phyloP scores from a whole-genome alignment of 352 stramenopile species.

The Globisporangium alternatum region DNA sequence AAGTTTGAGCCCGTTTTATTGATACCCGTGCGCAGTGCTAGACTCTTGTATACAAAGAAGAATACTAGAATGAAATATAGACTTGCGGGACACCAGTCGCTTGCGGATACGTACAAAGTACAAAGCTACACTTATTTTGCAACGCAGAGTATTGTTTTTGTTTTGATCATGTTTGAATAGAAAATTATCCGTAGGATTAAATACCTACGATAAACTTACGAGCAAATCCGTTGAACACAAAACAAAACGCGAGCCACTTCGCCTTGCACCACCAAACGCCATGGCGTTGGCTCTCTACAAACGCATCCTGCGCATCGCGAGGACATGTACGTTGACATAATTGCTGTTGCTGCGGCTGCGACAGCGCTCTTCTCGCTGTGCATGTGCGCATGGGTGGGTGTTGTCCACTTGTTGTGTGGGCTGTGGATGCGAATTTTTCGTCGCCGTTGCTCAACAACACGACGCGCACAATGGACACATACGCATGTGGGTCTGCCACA shows the following conservation, averaged over 20 bases:
- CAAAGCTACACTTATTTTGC: no score
- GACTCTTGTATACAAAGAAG: no score
- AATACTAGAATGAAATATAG: no score
- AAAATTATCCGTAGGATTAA: no score
- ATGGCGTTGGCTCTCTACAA: slow-evolving; percentile 68
- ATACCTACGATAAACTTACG: no score
- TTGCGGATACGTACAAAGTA: no score
- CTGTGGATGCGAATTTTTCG: not conserved
- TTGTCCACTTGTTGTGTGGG: not conserved
- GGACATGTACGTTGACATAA: slow-evolving; percentile 50
- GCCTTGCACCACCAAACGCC: slow-evolving; percentile 1
- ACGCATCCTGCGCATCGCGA: slow-evolving; percentile 65
- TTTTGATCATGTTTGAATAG: no score
- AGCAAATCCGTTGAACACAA: not conserved
- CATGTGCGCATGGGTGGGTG: not conserved
- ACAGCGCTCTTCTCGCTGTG: not conserved
- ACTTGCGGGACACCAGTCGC: no score
- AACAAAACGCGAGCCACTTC: not conserved
- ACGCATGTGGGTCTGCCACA: not conserved
- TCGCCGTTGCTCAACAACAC: not conserved
- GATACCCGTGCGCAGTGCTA: no score
- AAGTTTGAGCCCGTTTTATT: no score
- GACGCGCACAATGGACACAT: not conserved
- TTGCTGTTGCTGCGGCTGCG: slow-evolving; percentile 11
- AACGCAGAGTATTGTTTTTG: no score